phyloP scores from a whole-genome alignment of 2,329 filamentous ascomycete genomes.

The Pseudocercospora vitis region DNA sequence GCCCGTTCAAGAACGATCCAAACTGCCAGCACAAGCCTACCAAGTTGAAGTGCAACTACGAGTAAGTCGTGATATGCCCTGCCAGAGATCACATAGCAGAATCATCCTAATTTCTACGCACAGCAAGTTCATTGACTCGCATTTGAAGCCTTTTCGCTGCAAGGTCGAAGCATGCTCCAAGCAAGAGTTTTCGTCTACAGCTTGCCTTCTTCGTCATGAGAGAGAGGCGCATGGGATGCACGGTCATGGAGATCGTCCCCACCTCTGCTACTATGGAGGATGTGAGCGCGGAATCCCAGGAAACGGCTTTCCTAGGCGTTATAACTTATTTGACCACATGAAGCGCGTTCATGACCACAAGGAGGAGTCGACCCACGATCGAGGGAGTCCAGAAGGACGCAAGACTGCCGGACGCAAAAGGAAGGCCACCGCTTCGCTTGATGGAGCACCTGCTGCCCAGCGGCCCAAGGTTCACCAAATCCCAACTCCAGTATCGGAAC shows the following conservation, averaged over 20 bases:
- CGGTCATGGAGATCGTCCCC: slow-evolving; percentile 88
- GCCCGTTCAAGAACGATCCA: slow-evolving; percentile 69
- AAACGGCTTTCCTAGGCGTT: slow-evolving; percentile 89
- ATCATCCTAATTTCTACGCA: slow-evolving; percentile 27
- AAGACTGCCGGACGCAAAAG: slow-evolving; percentile 33
- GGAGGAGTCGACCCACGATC: slow-evolving; percentile 26
- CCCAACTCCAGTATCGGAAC: slow-evolving; percentile 15
- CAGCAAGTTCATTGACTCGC: slow-evolving; percentile 96
- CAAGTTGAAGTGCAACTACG: slow-evolving; percentile 98
- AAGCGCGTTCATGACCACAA: slow-evolving; percentile 77
- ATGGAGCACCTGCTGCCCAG: slow-evolving; percentile 27
- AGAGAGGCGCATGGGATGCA: slow-evolving; percentile 95
- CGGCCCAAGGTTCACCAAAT: slow-evolving; percentile 17
- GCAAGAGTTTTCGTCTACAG: slow-evolving; percentile 89
- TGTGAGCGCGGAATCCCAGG: slow-evolving; percentile 80
- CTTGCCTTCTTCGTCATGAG: slow-evolving; percentile 90
- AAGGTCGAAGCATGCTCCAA: slow-evolving; percentile 81
- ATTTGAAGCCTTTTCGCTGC: slow-evolving; percentile 95
- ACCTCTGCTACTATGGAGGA: slow-evolving; percentile 81
- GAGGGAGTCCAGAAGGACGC: slow-evolving; percentile 15
- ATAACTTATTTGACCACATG: slow-evolving; percentile 98
- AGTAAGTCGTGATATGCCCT: slow-evolving; percentile 62
- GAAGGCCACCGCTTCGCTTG: slow-evolving; percentile 27
- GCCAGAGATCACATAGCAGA: not conserved
- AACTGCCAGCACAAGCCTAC: slow-evolving; percentile 88